Evolutionary conservation across 192 early-diverging fungal genomes (phyloP).

Genomic region (Phycomyces blakesleeanus): DNA sequence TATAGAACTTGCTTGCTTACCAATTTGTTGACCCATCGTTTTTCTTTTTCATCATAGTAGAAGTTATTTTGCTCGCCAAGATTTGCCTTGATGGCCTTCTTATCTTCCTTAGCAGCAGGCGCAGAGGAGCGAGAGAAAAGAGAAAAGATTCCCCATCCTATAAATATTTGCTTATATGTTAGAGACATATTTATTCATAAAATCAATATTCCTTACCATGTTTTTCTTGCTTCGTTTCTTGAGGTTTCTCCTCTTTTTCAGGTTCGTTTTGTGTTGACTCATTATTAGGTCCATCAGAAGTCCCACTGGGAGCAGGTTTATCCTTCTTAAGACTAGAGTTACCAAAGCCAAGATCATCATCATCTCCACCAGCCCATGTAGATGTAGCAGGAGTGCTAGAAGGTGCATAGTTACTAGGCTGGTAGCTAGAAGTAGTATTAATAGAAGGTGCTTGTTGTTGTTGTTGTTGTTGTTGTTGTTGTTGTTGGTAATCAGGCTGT

Average conservation of each 20-base stretch:
- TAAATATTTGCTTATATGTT: background rate
- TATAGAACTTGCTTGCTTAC: slow-evolving; percentile 18
- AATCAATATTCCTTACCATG: slow-evolving; percentile 19
- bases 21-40: slow-evolving; percentile 86
- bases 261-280: slow-evolving; percentile 6
- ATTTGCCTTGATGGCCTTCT: slow-evolving; percentile 71
- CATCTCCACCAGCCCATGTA: slow-evolving; percentile 20
- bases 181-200: background rate
- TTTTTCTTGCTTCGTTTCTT: slow-evolving; percentile 1
- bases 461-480: background rate
- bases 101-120: slow-evolving; percentile 11
- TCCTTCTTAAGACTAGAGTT: slow-evolving; percentile 47
- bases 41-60: slow-evolving; percentile 81
- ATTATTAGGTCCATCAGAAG: slow-evolving; percentile 5
- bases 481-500: slow-evolving; percentile 28
- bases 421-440: slow-evolving; percentile 6
- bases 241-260: slow-evolving; percentile 11
- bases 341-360: slow-evolving; percentile 62
- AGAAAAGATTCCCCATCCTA: slow-evolving; percentile 36
- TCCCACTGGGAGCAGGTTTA: background rate
- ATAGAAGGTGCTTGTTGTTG: background rate
- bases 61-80: slow-evolving; percentile 80
- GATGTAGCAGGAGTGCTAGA: slow-evolving; percentile 11
- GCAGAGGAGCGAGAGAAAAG: slow-evolving; percentile 25
- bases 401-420: slow-evolving; percentile 14